Base-by-base conservation (phyloP, 768 basidiomycete genomes). In the Psilocybe tampanensis region DNA sequence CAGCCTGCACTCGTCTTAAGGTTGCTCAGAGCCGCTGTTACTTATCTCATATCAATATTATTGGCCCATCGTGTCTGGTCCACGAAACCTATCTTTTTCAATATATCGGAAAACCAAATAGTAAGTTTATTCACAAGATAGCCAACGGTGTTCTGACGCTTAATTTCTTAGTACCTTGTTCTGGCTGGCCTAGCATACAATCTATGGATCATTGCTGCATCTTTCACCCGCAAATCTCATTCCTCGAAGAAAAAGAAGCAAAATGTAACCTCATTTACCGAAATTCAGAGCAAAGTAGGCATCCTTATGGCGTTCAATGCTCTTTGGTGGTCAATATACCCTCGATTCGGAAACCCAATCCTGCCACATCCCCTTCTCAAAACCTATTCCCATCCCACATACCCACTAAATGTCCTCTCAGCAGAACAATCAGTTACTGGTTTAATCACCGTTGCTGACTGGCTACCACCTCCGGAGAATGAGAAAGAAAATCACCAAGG, bases 371-470 rank as follows among this genome's bases (percentile, higher is more conserved):
- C 84, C 34, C 68, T 85, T 15, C 56, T 64, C 23, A 69, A 75
- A 54, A 76, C 83, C 3, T 86, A 82, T 64, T 74, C 69, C 24
- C 84, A 82, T 59, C 82, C 82, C 2, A 70, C 67, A 26, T 78
- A 78, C 56, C 82, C 84, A 2, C 72, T 91, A n/a, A 82, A 78
- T 33, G 82, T 94, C 22, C 81, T 89, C 47, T 90, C 83, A 1
- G 80, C 89, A 1, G 79, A 80, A 18, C 78, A 85, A 54, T 90
- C 90, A 18, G 70, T 81, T n/a, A 95, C 92, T 1, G 95, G 95
- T 1, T 75, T 88, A 13, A 84, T 98, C 32, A 82, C 89, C 2
- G 94, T 97, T 8, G 95, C 85, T 24, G 92, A 98, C 64, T 73
- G 81, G 39, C 65, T 83, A 3, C 76, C 81, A 34, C 79, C 75